Evolutionary conservation across 257 asterid genomes (phyloP), one percentile per base, ranked within the genome.

Genomic region (Thymus quinquecostatus): DNA sequence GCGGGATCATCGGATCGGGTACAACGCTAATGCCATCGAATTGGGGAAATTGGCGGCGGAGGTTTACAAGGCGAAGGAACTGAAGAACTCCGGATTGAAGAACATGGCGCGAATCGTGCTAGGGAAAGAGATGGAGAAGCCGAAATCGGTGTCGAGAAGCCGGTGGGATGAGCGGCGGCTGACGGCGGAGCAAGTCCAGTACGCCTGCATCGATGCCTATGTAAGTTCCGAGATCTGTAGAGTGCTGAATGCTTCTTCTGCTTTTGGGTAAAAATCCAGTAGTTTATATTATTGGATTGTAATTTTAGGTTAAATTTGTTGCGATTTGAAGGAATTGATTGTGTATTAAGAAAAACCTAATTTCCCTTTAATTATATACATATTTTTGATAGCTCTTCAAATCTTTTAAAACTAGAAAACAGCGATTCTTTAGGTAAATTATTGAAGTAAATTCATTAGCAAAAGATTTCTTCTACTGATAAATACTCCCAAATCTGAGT

Each of bases 171-270:
- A 76, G 2, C 75, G 73, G 13, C 63, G 54, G 60, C 74, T 84
- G 11, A 56, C 71, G 48, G 50, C 59, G 13, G 82, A 79, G 6
- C 88, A 84, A 44, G 77, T 84, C 4, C 50, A 49, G 54, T 81
- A 81, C 40, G 84, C 82, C 13, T 75, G 81, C 28, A 13, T 85
- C 59, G 85, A 85, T 78, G 87, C 87, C 2, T 85, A 69, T 54
- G 81, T 73, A 8, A 78, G 82, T 13, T 85, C 51, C 30, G 76
- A 82, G 65, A 64, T 82, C 68, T 85, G 84, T 2, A 71, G 79
- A 68, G 64, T 62, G 1, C 44, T 82, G 53, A 75, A 53, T 44
- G 83, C 83, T 69, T 29, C 83, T 64, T 44, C 60, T 65, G 50
- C 75, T 69, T 13, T 73, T 44, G 33, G 51, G 32, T 60, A 38